These are phyloP conservation scores for Tricholoma furcatifolium DNA, from an alignment of 768 basidiomycete species.

Conservation along the genomic window DNA sequence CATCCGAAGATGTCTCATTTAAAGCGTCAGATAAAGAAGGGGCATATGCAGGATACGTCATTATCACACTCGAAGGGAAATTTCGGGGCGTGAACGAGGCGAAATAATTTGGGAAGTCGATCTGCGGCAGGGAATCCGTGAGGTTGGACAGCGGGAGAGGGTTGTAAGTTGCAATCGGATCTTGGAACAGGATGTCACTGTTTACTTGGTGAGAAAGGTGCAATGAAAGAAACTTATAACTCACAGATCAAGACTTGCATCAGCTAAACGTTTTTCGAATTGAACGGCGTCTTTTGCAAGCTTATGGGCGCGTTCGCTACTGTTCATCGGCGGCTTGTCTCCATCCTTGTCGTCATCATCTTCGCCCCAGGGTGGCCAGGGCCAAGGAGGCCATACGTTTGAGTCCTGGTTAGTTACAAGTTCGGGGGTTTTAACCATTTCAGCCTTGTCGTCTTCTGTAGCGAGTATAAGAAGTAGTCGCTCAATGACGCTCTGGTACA, in stretches of 20 bases:
- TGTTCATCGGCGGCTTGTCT: constrained; percentile 48
- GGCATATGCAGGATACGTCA: constrained; percentile 81
- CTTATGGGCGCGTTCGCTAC: constrained; percentile 52
- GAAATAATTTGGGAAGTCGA: constrained; percentile 85
- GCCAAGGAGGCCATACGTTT: constrained; percentile 75
- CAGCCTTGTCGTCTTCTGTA: constrained; percentile 38
- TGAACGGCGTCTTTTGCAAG: constrained; percentile 70
- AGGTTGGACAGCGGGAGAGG: constrained; percentile 72
- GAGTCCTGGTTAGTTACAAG: constrained; percentile 36
- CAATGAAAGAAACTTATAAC: constrained; percentile 19
- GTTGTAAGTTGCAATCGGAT: constrained; percentile 90
- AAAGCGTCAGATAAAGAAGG: constrained; percentile 67
- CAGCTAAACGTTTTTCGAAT: constrained; percentile 78
- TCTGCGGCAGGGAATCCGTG: constrained; percentile 64
- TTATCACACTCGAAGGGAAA: constrained; percentile 74
- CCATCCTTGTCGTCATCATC: constrained; percentile 49
- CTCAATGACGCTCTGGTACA: constrained; percentile 70
- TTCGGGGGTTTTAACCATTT: constrained; percentile 13
- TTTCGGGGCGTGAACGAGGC: constrained; percentile 77
- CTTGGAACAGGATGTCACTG: constrained; percentile 69
- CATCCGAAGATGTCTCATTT: constrained; percentile 60
- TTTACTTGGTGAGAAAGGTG: not conserved
- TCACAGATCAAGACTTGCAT: constrained; percentile 78
- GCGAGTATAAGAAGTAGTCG: constrained; percentile 62
- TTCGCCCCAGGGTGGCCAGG: constrained; percentile 83